phyloP scores from a whole-genome alignment of 2,329 filamentous ascomycete genomes.

The Microcyclospora tardicrescens region DNA sequence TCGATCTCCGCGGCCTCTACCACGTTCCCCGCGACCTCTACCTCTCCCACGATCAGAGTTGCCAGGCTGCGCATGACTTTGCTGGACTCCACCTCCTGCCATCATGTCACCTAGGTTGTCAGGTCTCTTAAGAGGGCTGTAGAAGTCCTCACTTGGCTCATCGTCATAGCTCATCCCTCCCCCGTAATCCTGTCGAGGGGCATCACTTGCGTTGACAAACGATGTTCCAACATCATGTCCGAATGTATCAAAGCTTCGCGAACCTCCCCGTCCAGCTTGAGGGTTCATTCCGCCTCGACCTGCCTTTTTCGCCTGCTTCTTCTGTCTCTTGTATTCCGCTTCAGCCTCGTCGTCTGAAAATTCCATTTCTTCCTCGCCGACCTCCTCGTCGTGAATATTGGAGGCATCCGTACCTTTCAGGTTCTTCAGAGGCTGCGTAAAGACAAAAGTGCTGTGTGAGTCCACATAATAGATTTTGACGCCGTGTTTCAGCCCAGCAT shows the following conservation, averaged over 20 bases:
- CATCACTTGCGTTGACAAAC: slow-evolving; percentile 10
- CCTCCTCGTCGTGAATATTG: slow-evolving; percentile 88
- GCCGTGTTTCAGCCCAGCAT: slow-evolving; percentile 54
- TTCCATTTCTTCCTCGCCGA: slow-evolving; percentile 72
- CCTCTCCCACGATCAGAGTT: slow-evolving; percentile 20
- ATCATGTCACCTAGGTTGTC: slow-evolving; percentile 35
- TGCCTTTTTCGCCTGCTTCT: slow-evolving; percentile 22
- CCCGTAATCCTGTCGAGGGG: slow-evolving; percentile 13
- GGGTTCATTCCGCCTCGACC: slow-evolving; percentile 9
- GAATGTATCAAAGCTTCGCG: slow-evolving; percentile 7
- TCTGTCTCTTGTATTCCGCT: slow-evolving; percentile 34
- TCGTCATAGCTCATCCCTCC: slow-evolving; percentile 26
- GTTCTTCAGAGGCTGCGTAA: slow-evolving; percentile 67
- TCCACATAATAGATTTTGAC: slow-evolving; percentile 68
- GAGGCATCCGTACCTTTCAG: slow-evolving; percentile 87
- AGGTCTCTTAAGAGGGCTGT: slow-evolving; percentile 34
- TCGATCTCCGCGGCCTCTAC: slow-evolving; percentile 14
- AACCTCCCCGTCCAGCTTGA: slow-evolving; percentile 4
- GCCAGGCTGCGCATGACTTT: slow-evolving; percentile 20
- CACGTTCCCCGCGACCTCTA: slow-evolving; percentile 18
- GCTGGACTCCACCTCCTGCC: slow-evolving; percentile 21
- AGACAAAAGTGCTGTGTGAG: slow-evolving; percentile 67
- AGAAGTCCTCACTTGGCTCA: slow-evolving; percentile 31
- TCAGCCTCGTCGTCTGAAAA: slow-evolving; percentile 97
- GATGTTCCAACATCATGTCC: slow-evolving; percentile 5